phyloP scores from a whole-genome alignment of 139 green algal genomes.

The Volvox africanus region DNA sequence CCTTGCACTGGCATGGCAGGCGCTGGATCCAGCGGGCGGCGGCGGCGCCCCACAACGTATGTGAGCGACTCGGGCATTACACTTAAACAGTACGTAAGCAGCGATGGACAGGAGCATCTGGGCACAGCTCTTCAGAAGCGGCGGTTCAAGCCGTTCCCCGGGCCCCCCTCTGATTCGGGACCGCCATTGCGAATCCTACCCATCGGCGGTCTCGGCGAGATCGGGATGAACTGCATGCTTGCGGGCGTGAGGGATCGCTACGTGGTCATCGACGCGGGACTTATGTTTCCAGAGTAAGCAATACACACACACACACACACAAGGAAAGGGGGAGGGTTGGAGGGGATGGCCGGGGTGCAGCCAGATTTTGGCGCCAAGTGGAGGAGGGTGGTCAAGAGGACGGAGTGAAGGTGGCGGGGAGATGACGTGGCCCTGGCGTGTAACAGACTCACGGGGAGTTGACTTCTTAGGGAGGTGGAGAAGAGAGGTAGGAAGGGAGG shows the following conservation, averaged over 20 bases:
- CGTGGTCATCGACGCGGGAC: conserved; percentile 98
- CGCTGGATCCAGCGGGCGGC: neutral
- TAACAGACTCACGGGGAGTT: neutral
- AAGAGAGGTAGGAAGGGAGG: no score
- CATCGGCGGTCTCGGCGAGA: conserved; percentile 98
- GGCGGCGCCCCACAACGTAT: neutral
- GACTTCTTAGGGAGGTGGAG: no score
- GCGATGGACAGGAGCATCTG: conserved; percentile 83
- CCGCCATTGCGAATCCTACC: conserved; percentile 93
- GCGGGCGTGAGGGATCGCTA: conserved; percentile 95
- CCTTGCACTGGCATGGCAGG: neutral
- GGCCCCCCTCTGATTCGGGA: conserved; percentile 77
- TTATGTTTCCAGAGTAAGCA: conserved; percentile 98
- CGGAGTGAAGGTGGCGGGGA: neutral
- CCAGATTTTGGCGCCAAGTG: no score
- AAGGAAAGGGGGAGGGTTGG: neutral
- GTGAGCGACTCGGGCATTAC: conserved; percentile 33
- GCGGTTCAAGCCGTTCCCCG: conserved; percentile 36
- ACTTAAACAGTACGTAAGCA: conserved; percentile 42
- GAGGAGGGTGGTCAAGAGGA: neutral
- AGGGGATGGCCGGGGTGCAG: no score
- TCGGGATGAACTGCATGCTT: conserved; percentile 99
- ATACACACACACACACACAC: neutral
- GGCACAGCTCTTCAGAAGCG: conserved; percentile 66
- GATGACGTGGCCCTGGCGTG: neutral